Percentiles rank a stretch among this genome's conserved stretches.
These are phyloP conservation scores for Arctium lappa DNA, from an alignment of 129 eudicot species.

Conservation along the genomic window DNA sequence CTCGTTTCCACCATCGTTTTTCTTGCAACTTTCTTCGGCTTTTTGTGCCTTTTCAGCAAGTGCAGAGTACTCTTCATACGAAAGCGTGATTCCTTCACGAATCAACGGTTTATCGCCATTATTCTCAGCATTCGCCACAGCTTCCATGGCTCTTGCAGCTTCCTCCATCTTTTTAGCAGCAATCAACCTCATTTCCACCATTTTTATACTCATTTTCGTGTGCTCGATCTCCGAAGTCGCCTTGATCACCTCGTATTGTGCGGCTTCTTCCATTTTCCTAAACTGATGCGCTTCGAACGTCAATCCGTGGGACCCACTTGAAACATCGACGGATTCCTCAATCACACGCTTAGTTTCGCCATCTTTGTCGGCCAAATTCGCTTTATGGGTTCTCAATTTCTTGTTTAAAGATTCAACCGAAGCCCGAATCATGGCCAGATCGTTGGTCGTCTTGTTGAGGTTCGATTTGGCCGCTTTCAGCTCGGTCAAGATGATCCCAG, in stretches of 20 bases:
- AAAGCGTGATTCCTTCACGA: conserved; percentile 56
- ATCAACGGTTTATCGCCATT: conserved; percentile 12
- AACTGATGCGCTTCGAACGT: conserved; percentile 73
- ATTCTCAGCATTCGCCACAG: conserved; percentile 61
- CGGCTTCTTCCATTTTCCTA: conserved; percentile 71
- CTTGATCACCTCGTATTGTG: conserved; percentile 69
- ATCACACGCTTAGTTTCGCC: conserved; percentile 26
- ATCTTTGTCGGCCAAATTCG: conserved; percentile 13
- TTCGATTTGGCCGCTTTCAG: conserved; percentile 59
- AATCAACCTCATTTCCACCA: conserved; percentile 85
- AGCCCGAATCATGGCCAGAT: conserved; percentile 56
- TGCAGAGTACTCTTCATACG: conserved; percentile 54
- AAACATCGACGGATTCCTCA: conserved; percentile 29
- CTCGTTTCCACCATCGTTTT: conserved; percentile 28
- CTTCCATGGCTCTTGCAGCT: conserved; percentile 89
- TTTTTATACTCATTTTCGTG: conserved; percentile 64
- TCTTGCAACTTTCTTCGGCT: conserved; percentile 44
- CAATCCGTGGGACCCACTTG: conserved; percentile 29
- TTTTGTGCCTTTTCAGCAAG: conserved; percentile 57
- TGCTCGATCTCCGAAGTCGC: conserved; percentile 79
- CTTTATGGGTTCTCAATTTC: conserved; percentile 46
- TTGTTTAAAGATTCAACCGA: conserved; percentile 63
- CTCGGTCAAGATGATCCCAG: conserved; percentile 50
- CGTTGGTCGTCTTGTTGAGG: conserved; percentile 53
- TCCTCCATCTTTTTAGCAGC: conserved; percentile 91